Evolutionary conservation across 1,284 basidiomycete species (phyloP), one percentile per base, ranked within the genome.

Genomic region (Malassezia yamatoensis): DNA sequence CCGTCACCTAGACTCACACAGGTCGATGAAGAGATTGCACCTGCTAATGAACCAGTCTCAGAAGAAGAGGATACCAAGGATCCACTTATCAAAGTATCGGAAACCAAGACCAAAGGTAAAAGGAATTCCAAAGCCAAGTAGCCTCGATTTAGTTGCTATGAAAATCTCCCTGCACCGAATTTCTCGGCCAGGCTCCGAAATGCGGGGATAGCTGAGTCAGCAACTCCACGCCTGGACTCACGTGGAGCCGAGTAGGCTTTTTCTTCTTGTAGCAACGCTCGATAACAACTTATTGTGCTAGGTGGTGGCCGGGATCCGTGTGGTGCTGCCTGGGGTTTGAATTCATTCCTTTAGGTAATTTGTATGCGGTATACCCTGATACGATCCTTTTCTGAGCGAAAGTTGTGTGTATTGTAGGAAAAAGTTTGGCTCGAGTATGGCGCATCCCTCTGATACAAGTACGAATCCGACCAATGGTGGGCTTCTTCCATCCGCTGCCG

Each of bases 41-140:
- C 39, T n/a, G 39, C 39, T 16, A 16, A 42, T 12, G 46, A 57
- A 11, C 39, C 37, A 16, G 29, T 15, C 1, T 21, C 49, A 7
- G 48, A 49, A n/a, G 39, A n/a, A 11, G 42, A 37, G 29, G 41
- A 29, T 10, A n/a, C 47, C 49, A 51, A 57, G 45, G 55, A 58
- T 44, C 39, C 29, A 13, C 45, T 58, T 15, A 20, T 58, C 15
- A 38, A 38, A 6, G 40, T 45, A 6, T 33, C 51, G 11, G 51
- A 43, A 35, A 29, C 37, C 18, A 29, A 24, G 13, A 16, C 36
- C 37, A 56, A 56, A 34, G 37, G 38, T 40, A 42, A 43, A 36
- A 24, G 42, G 8, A 52, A 45, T 21, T 13, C 43, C 20, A 45
- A 45, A 34, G 42, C 42, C 38, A n/a, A 20, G 8, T 39, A 20